Evolutionary conservation across 1,284 basidiomycete genomes (phyloP), one percentile per base, ranked within the genome.

Genomic region (Schizophyllum commune): DNA sequence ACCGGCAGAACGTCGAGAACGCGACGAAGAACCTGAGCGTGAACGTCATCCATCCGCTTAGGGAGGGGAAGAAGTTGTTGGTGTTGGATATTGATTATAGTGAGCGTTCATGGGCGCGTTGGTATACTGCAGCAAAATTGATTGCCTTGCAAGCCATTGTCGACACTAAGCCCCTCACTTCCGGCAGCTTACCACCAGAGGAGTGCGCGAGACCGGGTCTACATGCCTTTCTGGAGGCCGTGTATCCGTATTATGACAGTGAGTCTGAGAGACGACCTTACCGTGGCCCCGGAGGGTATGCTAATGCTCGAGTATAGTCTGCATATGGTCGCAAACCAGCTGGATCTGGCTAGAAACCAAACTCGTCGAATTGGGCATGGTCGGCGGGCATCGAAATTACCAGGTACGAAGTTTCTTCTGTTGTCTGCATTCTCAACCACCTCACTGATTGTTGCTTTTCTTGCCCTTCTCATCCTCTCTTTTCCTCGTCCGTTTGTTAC

Each of bases 261-360:
- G 63, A 67, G 75, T 68, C n/a, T n/a, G n/a, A n/a, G n/a, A n/a
- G n/a, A n/a, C n/a, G n/a, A n/a, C n/a, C n/a, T n/a, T n/a, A n/a
- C n/a, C n/a, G n/a, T n/a, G n/a, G n/a, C n/a, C n/a, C n/a, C n/a
- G n/a, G n/a, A n/a, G n/a, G n/a, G n/a, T 15, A 15, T 47, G 7
- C 20, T 52, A 17, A 51, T 22, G 22, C 32, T 8, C 27, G 27
- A 27, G 27, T 2, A 27, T 5, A 80, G 79, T 94, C 63, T 90
- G 88, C 66, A 86, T 94, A 61, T 94, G 92, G 91, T 91, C 86
- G 3, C 87, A 91, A 73, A 96, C 93, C 0, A 88, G 85, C 64
- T 95, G 93, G 93, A 80, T 92, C 57, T 96, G 93, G 93, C 79
- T 96, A 32, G 94, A 97, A 73, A 85, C 87, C 33, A 97, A 96